A percentile compares a stretch with the other conserved stretches of the same genome.
These are phyloP conservation scores for Cutaneotrichosporon sp. DNA, from an alignment of 1,284 basidiomycete species.

Conservation along the genomic window DNA sequence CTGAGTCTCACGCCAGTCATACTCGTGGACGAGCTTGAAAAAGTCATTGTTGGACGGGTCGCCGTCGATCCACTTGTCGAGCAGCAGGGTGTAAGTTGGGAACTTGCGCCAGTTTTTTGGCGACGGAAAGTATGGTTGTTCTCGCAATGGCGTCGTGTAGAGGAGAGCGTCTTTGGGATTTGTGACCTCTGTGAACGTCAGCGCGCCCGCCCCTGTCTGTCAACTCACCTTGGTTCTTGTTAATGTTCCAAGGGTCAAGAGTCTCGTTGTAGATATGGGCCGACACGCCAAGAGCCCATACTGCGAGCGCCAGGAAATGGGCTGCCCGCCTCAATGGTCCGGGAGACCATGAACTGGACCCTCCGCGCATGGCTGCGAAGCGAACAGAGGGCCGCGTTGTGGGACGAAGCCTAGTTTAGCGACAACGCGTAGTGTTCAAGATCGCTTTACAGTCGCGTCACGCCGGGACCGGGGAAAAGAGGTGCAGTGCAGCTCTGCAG, in stretches of 20 bases:
- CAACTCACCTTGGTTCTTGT: conserved; percentile 61
- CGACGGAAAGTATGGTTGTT: conserved; percentile 60
- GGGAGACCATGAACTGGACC: conserved; percentile 4
- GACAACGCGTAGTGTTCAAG: not conserved
- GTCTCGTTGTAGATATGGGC: conserved; percentile 60
- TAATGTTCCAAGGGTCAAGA: conserved; percentile 74
- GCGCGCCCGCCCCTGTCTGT: not conserved
- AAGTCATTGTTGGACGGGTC: conserved; percentile 85
- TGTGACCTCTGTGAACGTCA: not conserved
- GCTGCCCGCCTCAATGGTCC: not conserved
- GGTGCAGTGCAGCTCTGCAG: too few relatives aligned
- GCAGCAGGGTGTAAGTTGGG: conserved; percentile 74
- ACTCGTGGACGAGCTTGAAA: conserved; percentile 71
- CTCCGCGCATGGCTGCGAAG: conserved; percentile 8
- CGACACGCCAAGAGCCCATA: conserved; percentile 11
- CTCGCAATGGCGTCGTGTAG: conserved; percentile 54
- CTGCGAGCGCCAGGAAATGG: not conserved
- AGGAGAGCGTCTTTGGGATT: conserved; percentile 59
- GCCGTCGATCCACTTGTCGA: conserved; percentile 90
- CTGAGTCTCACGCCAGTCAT: conserved; percentile 79
- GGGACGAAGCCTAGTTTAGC: not conserved
- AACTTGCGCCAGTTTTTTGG: conserved; percentile 79
- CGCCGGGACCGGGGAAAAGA: too few relatives aligned
- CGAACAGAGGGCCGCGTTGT: not conserved
- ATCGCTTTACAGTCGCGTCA: not conserved